Percentiles rank a stretch among this genome's conserved stretches.
These are phyloP conservation scores for Candida quercuum DNA, from an alignment of 805 yeast species.

Conservation along the genomic window DNA sequence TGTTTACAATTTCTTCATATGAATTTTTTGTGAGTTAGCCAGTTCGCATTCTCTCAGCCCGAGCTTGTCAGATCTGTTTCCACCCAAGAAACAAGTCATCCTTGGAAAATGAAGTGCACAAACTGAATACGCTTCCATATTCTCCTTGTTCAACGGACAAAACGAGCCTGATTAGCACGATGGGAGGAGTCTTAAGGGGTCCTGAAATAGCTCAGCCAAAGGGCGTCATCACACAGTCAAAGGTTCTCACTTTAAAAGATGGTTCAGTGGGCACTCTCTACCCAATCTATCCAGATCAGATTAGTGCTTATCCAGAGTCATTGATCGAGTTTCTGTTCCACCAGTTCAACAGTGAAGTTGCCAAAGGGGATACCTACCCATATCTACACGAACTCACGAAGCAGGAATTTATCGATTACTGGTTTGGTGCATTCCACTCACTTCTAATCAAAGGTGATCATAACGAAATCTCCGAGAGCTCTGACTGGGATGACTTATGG, in stretches of 20 bases:
- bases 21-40: too few relatives aligned
- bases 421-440: slow-evolving; percentile 65
- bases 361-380: slow-evolving; percentile 75
- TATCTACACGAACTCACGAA: slow-evolving; percentile 34
- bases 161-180: too few relatives aligned
- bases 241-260: slow-evolving; percentile 37
- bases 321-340: slow-evolving; percentile 41
- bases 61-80: too few relatives aligned
- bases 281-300: slow-evolving; percentile 43
- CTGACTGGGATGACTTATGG: slow-evolving; percentile 41
- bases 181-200: slow-evolving; percentile 19
- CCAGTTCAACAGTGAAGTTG: slow-evolving; percentile 61
- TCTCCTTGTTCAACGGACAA: not conserved
- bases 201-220: slow-evolving; percentile 28
- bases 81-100: too few relatives aligned
- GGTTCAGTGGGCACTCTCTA: slow-evolving; percentile 49
- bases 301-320: slow-evolving; percentile 42
- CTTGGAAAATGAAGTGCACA: too few relatives aligned
- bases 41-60: too few relatives aligned
- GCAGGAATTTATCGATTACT: slow-evolving; percentile 54
- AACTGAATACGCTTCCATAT: too few relatives aligned
- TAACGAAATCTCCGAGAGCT: slow-evolving; percentile 9
- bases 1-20: too few relatives aligned
- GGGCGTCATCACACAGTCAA: slow-evolving; percentile 30
- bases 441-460: slow-evolving; percentile 46